phyloP scores from a whole-genome alignment of 1,284 basidiomycete species.

The Fomitopsis palustris region DNA sequence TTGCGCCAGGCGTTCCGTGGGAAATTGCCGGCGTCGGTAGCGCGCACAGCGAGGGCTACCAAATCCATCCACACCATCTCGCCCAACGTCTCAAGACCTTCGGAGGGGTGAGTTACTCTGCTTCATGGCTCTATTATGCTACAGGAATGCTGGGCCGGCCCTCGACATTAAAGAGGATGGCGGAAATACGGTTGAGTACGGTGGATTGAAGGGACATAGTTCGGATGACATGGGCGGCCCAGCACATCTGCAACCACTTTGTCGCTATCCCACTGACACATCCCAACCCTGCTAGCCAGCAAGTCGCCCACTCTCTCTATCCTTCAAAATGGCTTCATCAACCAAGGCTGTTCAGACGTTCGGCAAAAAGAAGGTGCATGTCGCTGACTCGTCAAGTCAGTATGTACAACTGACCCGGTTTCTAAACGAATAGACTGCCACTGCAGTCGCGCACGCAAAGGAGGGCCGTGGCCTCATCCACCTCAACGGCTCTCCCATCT shows the following conservation, averaged over 20 bases:
- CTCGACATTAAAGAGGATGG: slow-evolving; percentile 1
- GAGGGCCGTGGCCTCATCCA: slow-evolving; percentile 98
- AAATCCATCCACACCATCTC: slow-evolving; percentile 21
- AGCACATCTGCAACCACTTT: not conserved
- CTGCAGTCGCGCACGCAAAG: slow-evolving; percentile 93
- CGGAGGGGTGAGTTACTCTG: slow-evolving; percentile 38
- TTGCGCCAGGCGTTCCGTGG: slow-evolving; percentile 4
- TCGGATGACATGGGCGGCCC: slow-evolving; percentile 34
- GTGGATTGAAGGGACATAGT: slow-evolving; percentile 35
- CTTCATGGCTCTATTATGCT: not conserved
- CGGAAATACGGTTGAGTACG: slow-evolving; percentile 20
- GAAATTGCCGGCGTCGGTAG: slow-evolving; percentile 6
- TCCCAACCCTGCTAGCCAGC: slow-evolving; percentile 8
- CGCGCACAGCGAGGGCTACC: slow-evolving; percentile 2
- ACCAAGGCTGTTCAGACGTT: slow-evolving; percentile 93
- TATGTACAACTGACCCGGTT: not conserved
- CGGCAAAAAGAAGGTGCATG: slow-evolving; percentile 94
- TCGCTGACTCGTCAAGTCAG: not conserved
- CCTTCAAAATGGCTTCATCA: slow-evolving; percentile 65
- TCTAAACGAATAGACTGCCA: slow-evolving; percentile 72
- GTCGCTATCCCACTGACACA: not conserved
- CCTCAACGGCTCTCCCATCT: slow-evolving; percentile 96
- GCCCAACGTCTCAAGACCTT: slow-evolving; percentile 31
- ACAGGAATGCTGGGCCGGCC: not conserved
- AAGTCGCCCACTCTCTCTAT: slow-evolving; percentile 22